Base-by-base conservation (phyloP, 768 basidiomycete genomes). In the Porphyrellus cyaneotinctus region DNA sequence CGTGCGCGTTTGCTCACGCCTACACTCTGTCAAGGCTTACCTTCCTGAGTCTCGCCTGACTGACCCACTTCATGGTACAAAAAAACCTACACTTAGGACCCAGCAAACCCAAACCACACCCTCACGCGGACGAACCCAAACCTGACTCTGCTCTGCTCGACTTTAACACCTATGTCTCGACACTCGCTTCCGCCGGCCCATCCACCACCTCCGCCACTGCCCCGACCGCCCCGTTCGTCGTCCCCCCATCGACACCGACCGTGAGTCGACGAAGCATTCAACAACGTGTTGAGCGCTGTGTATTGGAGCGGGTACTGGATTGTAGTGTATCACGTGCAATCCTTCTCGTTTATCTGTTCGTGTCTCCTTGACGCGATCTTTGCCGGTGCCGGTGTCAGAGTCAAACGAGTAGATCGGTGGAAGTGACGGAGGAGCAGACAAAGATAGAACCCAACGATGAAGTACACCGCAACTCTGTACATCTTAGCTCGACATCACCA, bases 211-310 rank as follows among this genome's bases (percentile, higher is more conserved):
- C 67, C 14, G 61, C 71, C 15, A 61, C 39, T 6, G 37, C 61
- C 61, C 36, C 42, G 1, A 10, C 33, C 14, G 10, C 22, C 6
- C 60, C 70, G 12, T 63, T 65, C 36, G 65, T 64, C 49, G 45
- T 70, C 3, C 10, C 73, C 20, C 59, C 65, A 14, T 58, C 70
- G 7, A 74, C 70, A 8, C 56, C 64, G 2, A 71, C 72, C 66
- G 79, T 83, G 17, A 78, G 75, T 57, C 82, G 87, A 91, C 56
- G 87, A 91, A 60, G 88, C 88, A 1, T 91, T 91, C 67, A 74
- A 77, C 23, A 82, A 83, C 43, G 90, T 88, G n/a, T n/a, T n/a
- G n/a, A n/a, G n/a, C 28, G 88, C 90, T 15, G n/a, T n/a, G n/a
- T n/a, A n/a, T n/a, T 91, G 90, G 89, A 75, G 78, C 23, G n/a